Evolutionary conservation across 768 basidiomycete species (phyloP).

Genomic region (Boletus subparvulus): DNA sequence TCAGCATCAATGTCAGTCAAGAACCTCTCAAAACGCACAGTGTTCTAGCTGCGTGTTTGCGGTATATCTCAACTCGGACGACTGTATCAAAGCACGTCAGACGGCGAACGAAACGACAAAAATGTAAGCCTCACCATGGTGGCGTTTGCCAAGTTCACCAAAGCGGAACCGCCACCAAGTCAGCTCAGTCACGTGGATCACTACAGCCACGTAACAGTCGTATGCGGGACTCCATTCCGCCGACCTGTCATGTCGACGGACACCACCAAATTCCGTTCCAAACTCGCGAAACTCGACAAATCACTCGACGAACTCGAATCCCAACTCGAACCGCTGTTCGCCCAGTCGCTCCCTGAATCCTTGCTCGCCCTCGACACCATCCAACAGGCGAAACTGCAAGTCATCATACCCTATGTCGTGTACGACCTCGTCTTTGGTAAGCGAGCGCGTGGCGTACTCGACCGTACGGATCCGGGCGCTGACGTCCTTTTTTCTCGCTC

Average conservation of each 20-base stretch:
- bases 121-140: constrained; percentile 18
- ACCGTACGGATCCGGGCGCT: background rate
- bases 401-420: constrained; percentile 74
- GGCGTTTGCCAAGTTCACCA: constrained; percentile 1
- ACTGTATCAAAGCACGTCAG: constrained; percentile 42
- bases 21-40: constrained; percentile 49
- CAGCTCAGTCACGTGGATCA: constrained; percentile 10
- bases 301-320: constrained; percentile 72
- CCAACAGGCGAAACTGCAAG: constrained; percentile 81
- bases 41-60: constrained; percentile 96
- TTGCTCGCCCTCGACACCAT: constrained; percentile 63
- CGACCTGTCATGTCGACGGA: constrained; percentile 35
- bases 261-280: constrained; percentile 35
- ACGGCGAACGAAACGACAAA: background rate
- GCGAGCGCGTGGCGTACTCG: constrained; percentile 20
- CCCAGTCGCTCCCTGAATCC: constrained; percentile 67
- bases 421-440: constrained; percentile 86
- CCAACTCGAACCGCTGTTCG: constrained; percentile 62
- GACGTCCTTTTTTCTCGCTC: background rate
- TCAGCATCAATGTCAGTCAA: constrained; percentile 1
- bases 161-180: constrained; percentile 10
- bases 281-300: constrained; percentile 47
- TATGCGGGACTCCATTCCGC: background rate
- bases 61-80: constrained; percentile 91
- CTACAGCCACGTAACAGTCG: background rate